Percentiles rank a stretch among this genome's conserved stretches.
Conservation (phyloP, 805 yeast genomes). For the Candida xyloterini region DNA sequence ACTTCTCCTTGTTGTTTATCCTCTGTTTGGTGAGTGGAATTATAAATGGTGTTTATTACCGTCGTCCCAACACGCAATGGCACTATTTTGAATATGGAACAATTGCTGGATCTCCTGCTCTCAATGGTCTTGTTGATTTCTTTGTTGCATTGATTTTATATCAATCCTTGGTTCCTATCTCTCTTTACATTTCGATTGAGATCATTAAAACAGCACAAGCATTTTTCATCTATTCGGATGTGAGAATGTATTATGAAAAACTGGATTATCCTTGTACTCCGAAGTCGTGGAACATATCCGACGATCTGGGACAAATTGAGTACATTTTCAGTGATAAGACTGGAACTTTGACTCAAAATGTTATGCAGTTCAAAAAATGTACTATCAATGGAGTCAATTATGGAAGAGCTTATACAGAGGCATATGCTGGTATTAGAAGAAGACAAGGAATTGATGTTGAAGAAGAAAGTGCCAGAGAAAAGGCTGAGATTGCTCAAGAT, state of each 20-base stretch:
- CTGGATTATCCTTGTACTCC: constrained; percentile 83
- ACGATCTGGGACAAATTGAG: constrained; percentile 83
- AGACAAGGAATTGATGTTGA: constrained; percentile 76
- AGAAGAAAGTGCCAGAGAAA: constrained; percentile 52
- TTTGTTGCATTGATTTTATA: constrained; percentile 75
- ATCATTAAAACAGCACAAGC: constrained; percentile 82
- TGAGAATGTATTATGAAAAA: constrained; percentile 61
- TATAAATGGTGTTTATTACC: constrained; percentile 66
- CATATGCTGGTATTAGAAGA: constrained; percentile 72
- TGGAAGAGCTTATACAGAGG: constrained; percentile 82
- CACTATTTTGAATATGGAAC: constrained; percentile 68
- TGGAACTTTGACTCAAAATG: constrained; percentile 79
- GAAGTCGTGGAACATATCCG: constrained; percentile 81
- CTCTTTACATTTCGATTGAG: constrained; percentile 77
- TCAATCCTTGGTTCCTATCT: constrained; percentile 79
- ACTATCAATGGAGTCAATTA: constrained; percentile 70
- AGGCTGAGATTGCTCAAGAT: constrained; percentile 54
- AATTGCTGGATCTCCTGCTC: constrained; percentile 60
- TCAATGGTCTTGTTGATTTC: constrained; percentile 68
- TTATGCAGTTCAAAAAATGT: constrained; percentile 83
- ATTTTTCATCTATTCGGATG: constrained; percentile 73
- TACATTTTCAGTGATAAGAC: constrained; percentile 83
- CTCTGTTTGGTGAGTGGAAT: constrained; percentile 70
- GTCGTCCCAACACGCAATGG: constrained; percentile 46
- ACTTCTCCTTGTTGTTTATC: constrained; percentile 60